Evolutionary conservation across 345 rosid species (phyloP).

Genomic region (Camelina laxa): DNA sequence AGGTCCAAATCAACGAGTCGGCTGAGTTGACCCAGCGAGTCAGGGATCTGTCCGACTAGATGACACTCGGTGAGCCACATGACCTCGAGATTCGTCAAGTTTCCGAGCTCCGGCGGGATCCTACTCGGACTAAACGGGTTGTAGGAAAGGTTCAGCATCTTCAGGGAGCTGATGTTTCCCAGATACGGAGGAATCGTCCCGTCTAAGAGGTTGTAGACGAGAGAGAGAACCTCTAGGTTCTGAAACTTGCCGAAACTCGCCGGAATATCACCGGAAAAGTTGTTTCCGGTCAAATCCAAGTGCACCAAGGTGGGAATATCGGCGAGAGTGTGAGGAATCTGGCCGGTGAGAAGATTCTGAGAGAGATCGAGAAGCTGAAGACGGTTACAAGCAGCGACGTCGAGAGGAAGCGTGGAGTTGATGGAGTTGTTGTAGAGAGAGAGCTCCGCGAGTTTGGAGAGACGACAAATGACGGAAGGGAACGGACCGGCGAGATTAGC

Average conservation of each 20-base stretch:
- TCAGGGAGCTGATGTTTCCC: slow-evolving; percentile 69
- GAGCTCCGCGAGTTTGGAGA: slow-evolving; percentile 57
- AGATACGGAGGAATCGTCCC: slow-evolving; percentile 70
- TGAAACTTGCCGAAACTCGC: slow-evolving; percentile 63
- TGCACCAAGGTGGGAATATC: slow-evolving; percentile 57
- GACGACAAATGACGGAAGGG: slow-evolving; percentile 73
- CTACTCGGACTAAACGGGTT: slow-evolving; percentile 80
- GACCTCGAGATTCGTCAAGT: slow-evolving; percentile 75
- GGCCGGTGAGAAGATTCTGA: slow-evolving; percentile 78
- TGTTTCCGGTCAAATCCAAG: slow-evolving; percentile 82
- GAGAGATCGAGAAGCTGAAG: slow-evolving; percentile 78
- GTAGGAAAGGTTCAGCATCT: slow-evolving; percentile 80
- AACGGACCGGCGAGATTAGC: slow-evolving; percentile 72
- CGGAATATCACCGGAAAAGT: slow-evolving; percentile 90
- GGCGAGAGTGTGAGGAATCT: slow-evolving; percentile 61
- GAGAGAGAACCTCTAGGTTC: slow-evolving; percentile 80
- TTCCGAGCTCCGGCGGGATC: slow-evolving; percentile 89
- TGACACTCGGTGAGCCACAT: slow-evolving; percentile 93
- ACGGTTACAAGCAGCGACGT: slow-evolving; percentile 60
- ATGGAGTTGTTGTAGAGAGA: slow-evolving; percentile 68
- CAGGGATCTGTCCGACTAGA: slow-evolving; percentile 82
- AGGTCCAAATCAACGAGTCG: slow-evolving; percentile 82
- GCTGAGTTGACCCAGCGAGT: slow-evolving; percentile 73
- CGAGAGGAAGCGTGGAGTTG: slow-evolving; percentile 64
- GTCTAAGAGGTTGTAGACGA: slow-evolving; percentile 74